Percentiles rank a stretch among this genome's conserved stretches.
Conservation (phyloP, 2,329 filamentous ascomycete species). For the Ophiostoma australiae region DNA sequence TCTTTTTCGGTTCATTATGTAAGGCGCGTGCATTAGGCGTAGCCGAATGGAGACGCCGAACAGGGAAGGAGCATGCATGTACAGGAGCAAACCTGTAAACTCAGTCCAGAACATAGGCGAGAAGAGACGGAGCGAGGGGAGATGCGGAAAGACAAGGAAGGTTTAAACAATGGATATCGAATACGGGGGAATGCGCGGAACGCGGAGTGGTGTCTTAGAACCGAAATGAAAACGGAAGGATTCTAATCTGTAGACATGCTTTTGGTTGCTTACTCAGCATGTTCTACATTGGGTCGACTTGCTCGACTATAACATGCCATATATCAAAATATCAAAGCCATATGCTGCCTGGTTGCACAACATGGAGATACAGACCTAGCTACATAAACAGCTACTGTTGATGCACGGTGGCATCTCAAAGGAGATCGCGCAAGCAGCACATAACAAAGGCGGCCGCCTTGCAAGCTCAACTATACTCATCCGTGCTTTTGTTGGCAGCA, state of each 20-base stretch:
- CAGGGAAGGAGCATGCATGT: neutral
- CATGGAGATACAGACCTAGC: neutral
- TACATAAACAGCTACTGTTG: no score
- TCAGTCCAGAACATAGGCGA: neutral
- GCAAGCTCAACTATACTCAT: neutral
- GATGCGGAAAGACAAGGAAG: neutral
- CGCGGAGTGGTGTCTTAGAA: neutral
- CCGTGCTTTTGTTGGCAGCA: neutral
- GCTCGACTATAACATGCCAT: neutral
- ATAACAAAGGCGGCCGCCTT: neutral
- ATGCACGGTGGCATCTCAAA: neutral
- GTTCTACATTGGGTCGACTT: neutral
- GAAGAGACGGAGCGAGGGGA: neutral
- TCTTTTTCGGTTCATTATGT: neutral
- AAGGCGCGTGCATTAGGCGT: constrained; percentile 5
- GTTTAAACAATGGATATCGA: neutral
- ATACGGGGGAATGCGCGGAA: neutral
- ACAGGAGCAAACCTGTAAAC: neutral
- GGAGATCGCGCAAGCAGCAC: neutral
- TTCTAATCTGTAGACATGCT: neutral
- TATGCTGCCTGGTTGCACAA: no score
- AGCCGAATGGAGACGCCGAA: neutral
- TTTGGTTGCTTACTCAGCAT: neutral
- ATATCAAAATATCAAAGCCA: no score
- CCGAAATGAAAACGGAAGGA: neutral